A percentile compares a stretch with the other conserved stretches of the same genome.
Conservation (phyloP, 352 stramenopile genomes). For the Phytophthora kernoviae region DNA sequence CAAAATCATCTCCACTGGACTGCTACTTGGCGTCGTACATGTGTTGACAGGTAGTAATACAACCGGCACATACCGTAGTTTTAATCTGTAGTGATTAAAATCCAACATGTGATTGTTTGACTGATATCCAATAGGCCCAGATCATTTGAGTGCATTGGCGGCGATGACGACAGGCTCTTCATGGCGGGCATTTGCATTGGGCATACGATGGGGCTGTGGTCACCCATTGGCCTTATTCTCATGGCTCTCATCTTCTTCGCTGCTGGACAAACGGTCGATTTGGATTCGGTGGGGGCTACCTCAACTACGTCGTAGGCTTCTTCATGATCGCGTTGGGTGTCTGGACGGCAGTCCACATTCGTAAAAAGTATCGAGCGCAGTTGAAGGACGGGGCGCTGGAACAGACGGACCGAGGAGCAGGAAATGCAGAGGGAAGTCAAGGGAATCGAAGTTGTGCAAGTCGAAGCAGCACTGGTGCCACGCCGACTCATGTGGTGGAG, state of each 20-base stretch:
- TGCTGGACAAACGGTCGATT: constrained; percentile 46
- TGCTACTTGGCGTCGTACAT: constrained; percentile 52
- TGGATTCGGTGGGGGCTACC: constrained; percentile 62
- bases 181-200: constrained; percentile 83
- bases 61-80: too few relatives aligned
- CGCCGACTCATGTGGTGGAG: constrained; percentile 28
- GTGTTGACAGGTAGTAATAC: constrained; percentile 42
- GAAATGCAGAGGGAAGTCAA: constrained; percentile 1
- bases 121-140: constrained; percentile 43
- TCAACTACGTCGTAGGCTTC: constrained; percentile 75
- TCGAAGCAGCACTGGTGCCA: constrained; percentile 14
- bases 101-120: neutral
- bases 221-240: constrained; percentile 88
- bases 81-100: constrained; percentile 22
- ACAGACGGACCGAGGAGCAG: constrained; percentile 4
- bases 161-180: constrained; percentile 84
- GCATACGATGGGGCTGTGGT: constrained; percentile 90
- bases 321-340: constrained; percentile 81
- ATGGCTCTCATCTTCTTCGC: constrained; percentile 88
- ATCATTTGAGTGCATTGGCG: constrained; percentile 90
- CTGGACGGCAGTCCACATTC: constrained; percentile 59
- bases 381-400: constrained; percentile 39
- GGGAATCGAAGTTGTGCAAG: constrained; percentile 1
- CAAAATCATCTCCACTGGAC: constrained; percentile 51
- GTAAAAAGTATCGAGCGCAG: constrained; percentile 54